Evolutionary conservation across 1,284 basidiomycete genomes (phyloP).

Genomic region (Inonotus obliquus): DNA sequence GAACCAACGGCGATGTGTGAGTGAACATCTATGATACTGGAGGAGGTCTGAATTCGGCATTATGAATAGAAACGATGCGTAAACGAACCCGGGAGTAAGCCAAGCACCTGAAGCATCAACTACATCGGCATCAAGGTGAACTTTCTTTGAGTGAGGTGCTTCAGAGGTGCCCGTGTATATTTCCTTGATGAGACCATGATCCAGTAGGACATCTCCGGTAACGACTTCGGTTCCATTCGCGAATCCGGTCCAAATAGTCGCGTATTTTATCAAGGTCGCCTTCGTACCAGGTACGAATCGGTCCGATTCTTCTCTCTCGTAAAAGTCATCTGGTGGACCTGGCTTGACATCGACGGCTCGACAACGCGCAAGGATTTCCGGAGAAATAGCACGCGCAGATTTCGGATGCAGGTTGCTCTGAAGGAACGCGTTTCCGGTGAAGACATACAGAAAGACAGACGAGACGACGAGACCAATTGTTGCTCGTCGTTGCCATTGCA

Average conservation of each 20-base stretch:
- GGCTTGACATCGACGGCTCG: slow-evolving; percentile 25
- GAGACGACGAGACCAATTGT: not conserved
- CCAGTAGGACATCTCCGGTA: slow-evolving; percentile 34
- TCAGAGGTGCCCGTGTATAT: slow-evolving; percentile 13
- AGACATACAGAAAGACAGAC: slow-evolving; percentile 4
- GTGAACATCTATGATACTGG: slow-evolving; percentile 41
- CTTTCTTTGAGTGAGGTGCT: not conserved
- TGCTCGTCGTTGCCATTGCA: not conserved
- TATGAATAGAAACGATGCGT: not conserved
- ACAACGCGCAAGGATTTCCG: slow-evolving; percentile 22
- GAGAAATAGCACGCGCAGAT: slow-evolving; percentile 1
- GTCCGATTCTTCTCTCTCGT: slow-evolving; percentile 42
- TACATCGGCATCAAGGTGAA: slow-evolving; percentile 5
- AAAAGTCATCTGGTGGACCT: slow-evolving; percentile 37
- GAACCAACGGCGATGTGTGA: slow-evolving; percentile 43
- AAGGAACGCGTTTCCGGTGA: not conserved
- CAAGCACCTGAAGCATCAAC: slow-evolving; percentile 22
- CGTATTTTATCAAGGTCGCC: slow-evolving; percentile 52
- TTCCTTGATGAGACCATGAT: slow-evolving; percentile 34
- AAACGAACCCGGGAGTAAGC: slow-evolving; percentile 23
- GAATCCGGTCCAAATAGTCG: slow-evolving; percentile 52
- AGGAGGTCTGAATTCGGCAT: not conserved
- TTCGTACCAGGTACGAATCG: slow-evolving; percentile 45
- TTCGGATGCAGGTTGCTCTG: not conserved
- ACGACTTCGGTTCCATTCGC: slow-evolving; percentile 32